These are phyloP conservation scores for Casaregolazyma lundiana DNA, from an alignment of 1,139 yeast species.

Conservation along the genomic window DNA sequence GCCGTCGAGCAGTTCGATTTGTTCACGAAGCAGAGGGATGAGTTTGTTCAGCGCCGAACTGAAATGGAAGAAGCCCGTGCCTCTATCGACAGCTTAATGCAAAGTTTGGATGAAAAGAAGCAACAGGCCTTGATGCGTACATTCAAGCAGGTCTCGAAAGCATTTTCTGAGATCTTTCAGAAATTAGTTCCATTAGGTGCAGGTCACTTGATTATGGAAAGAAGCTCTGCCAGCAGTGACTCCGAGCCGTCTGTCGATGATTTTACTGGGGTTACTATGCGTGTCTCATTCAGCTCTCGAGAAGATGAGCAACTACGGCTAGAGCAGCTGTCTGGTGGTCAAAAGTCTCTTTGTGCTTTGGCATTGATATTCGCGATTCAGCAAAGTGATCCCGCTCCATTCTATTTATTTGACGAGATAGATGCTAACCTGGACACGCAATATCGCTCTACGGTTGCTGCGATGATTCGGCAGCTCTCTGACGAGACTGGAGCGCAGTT, in stretches of 20 bases:
- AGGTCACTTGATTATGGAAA: constrained; percentile 69
- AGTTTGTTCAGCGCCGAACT: constrained; percentile 53
- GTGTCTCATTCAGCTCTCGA: constrained; percentile 86
- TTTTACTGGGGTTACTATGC: constrained; percentile 77
- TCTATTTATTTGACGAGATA: constrained; percentile 90
- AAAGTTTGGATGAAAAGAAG: constrained; percentile 70
- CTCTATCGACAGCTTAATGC: constrained; percentile 70
- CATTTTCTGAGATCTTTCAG: constrained; percentile 71
- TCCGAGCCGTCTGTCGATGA: constrained; percentile 40
- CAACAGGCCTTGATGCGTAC: constrained; percentile 78
- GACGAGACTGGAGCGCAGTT: constrained; percentile 61
- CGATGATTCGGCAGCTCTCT: constrained; percentile 63
- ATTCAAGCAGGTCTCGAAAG: constrained; percentile 68
- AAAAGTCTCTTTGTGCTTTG: constrained; percentile 90
- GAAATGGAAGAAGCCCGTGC: constrained; percentile 68
- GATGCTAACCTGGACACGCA: constrained; percentile 95
- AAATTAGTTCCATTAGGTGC: constrained; percentile 78
- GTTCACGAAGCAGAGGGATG: constrained; percentile 70
- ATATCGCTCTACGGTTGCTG: constrained; percentile 84
- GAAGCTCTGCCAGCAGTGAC: constrained; percentile 31
- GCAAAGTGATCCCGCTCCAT: constrained; percentile 94
- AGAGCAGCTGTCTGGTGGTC: constrained; percentile 95
- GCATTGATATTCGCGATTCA: constrained; percentile 92
- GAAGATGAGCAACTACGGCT: constrained; percentile 82
- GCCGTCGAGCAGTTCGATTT: constrained; percentile 81